A percentile compares a stretch with the other conserved stretches of the same genome.
Evolutionary conservation across 176 grass and related monocot genomes (phyloP).

Genomic region (Oryza rufipogon): DNA sequence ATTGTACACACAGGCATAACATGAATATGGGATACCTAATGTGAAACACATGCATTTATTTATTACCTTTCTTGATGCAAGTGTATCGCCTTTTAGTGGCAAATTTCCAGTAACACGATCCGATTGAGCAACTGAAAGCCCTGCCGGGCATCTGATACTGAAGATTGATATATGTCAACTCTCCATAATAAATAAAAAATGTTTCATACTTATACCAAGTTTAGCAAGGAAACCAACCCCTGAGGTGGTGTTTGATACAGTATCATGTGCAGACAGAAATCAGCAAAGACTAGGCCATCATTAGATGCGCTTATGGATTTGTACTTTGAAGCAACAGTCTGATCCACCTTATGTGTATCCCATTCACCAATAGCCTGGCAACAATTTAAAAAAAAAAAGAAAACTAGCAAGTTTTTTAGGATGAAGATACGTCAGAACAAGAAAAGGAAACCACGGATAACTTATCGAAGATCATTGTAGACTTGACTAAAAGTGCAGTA

Average conservation of each 20-base stretch:
- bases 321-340: slow-evolving; percentile 67
- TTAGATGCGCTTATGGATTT: slow-evolving; percentile 55
- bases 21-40: not conserved
- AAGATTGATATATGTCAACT: slow-evolving; percentile 33
- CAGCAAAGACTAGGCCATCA: slow-evolving; percentile 69
- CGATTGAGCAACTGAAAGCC: slow-evolving; percentile 76
- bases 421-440: slow-evolving; percentile 2
- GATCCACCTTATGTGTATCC: slow-evolving; percentile 63
- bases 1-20: not conserved
- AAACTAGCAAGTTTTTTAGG: slow-evolving; percentile 9
- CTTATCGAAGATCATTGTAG: not conserved
- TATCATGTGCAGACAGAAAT: slow-evolving; percentile 82
- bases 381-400: not conserved
- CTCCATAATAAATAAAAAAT: not conserved
- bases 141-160: slow-evolving; percentile 73
- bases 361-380: slow-evolving; percentile 83
- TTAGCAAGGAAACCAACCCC: slow-evolving; percentile 60
- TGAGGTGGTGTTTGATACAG: slow-evolving; percentile 77
- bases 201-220: slow-evolving; percentile 10
- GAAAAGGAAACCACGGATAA: slow-evolving; percentile 8
- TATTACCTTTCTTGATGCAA: slow-evolving; percentile 78
- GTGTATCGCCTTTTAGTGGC: slow-evolving; percentile 70
- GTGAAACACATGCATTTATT: not conserved
- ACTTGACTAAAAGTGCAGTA: not conserved
- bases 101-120: slow-evolving; percentile 79